Conservation (phyloP, 768 basidiomycete species). For the Rhizopogon roseolus region DNA sequence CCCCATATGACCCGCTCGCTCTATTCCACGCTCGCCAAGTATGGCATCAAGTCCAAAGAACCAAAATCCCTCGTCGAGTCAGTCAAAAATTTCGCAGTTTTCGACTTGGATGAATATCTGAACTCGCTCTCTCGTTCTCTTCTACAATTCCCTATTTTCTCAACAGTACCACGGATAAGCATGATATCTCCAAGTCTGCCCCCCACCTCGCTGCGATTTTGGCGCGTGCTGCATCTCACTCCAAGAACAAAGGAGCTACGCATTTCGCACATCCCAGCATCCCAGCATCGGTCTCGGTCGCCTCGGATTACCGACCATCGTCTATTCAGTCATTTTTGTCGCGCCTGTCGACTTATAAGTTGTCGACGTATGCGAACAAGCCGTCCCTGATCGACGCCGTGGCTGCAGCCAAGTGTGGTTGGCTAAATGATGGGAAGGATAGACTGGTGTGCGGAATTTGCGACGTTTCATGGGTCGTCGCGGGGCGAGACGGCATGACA, state of each 20-base stretch:
- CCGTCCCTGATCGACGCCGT: conserved; percentile 71
- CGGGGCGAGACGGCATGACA: conserved; percentile 62
- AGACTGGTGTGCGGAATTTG: conserved; percentile 72
- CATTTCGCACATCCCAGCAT: conserved; percentile 38
- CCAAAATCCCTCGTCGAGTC: conserved; percentile 25
- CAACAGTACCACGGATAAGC: conserved; percentile 6
- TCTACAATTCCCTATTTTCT: conserved; percentile 2
- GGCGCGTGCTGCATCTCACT: conserved; percentile 53
- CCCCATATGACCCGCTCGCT: conserved; percentile 52
- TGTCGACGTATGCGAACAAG: conserved; percentile 78
- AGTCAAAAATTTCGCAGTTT: conserved; percentile 14
- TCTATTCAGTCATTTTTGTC: conserved; percentile 69
- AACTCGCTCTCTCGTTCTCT: neutral
- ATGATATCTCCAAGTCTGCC: conserved; percentile 47
- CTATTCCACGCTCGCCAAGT: conserved; percentile 77
- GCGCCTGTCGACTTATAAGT: conserved; percentile 73
- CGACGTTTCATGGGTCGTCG: conserved; percentile 68
- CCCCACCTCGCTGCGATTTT: conserved; percentile 73
- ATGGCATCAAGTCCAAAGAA: conserved; percentile 59
- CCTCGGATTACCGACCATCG: conserved; percentile 73
- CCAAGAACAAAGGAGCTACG: conserved; percentile 40
- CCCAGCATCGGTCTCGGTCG: conserved; percentile 13
- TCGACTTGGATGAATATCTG: neutral
- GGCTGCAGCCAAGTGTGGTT: conserved; percentile 77
- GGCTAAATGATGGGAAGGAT: conserved; percentile 82